Conservation (phyloP, 257 asterid genomes). For the Echites panduratus region DNA sequence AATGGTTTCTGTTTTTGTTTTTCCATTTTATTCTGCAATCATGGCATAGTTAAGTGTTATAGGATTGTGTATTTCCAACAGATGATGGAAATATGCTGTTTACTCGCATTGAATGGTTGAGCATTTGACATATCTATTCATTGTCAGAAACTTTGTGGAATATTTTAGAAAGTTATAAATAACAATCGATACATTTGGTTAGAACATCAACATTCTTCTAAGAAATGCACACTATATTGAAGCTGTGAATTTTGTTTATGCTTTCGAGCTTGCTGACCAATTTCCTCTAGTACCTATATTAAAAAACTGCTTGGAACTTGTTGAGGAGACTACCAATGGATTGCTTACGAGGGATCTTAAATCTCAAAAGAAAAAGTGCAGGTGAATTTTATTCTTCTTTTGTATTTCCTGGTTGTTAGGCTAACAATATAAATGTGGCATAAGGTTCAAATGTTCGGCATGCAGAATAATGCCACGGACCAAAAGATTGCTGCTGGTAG, state of each 20-base stretch:
- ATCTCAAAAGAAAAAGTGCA: not conserved
- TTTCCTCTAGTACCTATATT: slow-evolving; percentile 14
- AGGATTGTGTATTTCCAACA: not conserved
- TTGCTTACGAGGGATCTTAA: not conserved
- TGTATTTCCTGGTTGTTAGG: not conserved
- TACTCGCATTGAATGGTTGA: not conserved
- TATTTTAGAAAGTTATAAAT: not conserved
- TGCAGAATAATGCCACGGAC: not conserved
- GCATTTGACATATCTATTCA: not conserved
- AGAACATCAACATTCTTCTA: not conserved
- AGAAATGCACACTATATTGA: not conserved
- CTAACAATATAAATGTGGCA: not conserved
- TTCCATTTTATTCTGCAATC: not conserved
- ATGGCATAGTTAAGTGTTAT: not conserved
- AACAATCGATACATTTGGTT: not conserved
- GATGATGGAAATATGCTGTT: no score
- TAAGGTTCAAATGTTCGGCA: not conserved
- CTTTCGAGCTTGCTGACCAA: slow-evolving; percentile 9
- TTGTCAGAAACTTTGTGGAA: not conserved
- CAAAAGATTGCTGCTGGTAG: not conserved
- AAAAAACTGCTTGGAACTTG: not conserved
- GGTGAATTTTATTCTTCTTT: not conserved
- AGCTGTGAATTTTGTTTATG: slow-evolving; percentile 14
- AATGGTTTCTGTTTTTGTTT: not conserved
- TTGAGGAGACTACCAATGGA: not conserved